Evolutionary conservation across 805 yeast species (phyloP), one percentile per base, ranked within the genome.

Genomic region (Kodamaea nitidulidarum): DNA sequence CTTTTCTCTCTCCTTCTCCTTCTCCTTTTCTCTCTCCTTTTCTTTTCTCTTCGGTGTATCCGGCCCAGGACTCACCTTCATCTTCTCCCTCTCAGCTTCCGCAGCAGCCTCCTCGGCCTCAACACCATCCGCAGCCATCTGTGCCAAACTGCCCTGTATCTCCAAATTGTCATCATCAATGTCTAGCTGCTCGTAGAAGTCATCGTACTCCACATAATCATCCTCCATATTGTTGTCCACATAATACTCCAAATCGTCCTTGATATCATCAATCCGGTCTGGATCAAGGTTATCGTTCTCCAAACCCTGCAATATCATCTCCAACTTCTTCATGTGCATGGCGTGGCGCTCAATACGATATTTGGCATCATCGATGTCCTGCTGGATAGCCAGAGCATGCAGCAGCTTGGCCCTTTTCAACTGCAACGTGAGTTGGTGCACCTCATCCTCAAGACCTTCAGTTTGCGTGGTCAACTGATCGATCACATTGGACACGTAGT

Each of bases 201-300:
- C 88, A 51, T 90, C 96, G 60, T 91, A 95, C 55, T 88, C 97
- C 24, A 90, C 83, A 59, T 88, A 91, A 53, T 90, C 96, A 4
- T 81, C 90, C 40, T 88, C 96, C 60, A 84, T 93, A 56, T 91
- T 91, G 46, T 88, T 84, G 50, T 93, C 98, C 21, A 93, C 93
- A 60, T 87, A 90, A 65, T 93, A 91, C 50, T 78, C 85, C 58
- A 91, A 84, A 59, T 91, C 98, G 38, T 91, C 98, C 56, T 82
- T 81, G 41, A 88, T 77, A 15, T 73, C 81, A 50, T 81, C 81
- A 7, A 91, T 78, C 37, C 77, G 75, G 14, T 84, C 95, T 2
- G 88, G 83, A 26, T 82, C 88, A 46, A 93, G 63, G 33, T 78
- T 82, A 46, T 87, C 91, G 58, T 83, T 86, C 44, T 86, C 95